Percentiles rank a stretch among this genome's conserved stretches.
phyloP scores from a whole-genome alignment of 805 yeast genomes.

The Teunomyces panamensis region DNA sequence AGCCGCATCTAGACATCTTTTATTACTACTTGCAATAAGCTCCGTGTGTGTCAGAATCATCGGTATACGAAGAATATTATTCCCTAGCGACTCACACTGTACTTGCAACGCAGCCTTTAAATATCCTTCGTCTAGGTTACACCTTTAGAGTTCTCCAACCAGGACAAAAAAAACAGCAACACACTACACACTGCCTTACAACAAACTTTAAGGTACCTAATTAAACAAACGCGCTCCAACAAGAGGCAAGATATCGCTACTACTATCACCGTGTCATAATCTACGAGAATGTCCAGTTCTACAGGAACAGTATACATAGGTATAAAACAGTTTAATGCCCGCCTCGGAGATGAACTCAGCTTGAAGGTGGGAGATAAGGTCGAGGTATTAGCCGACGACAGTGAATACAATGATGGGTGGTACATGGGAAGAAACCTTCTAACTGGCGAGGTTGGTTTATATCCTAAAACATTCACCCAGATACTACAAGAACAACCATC shows the following conservation, averaged over 20 bases:
- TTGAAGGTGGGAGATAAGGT: slow-evolving; percentile 79
- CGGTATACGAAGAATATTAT: neutral
- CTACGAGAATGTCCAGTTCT: slow-evolving; percentile 9
- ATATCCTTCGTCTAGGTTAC: neutral
- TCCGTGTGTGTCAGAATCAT: neutral
- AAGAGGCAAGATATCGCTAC: neutral
- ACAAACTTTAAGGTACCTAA: neutral
- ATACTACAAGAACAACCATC: slow-evolving; percentile 21
- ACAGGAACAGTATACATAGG: slow-evolving; percentile 46
- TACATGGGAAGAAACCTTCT: slow-evolving; percentile 79
- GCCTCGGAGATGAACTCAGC: slow-evolving; percentile 86
- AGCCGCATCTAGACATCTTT: neutral
- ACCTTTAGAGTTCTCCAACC: neutral
- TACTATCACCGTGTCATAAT: neutral
- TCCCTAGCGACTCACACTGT: neutral
- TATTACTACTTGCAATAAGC: neutral
- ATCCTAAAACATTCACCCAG: slow-evolving; percentile 87
- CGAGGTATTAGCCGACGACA: slow-evolving; percentile 88
- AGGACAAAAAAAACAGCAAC: neutral
- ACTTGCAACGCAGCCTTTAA: neutral
- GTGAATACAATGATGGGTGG: slow-evolving; percentile 96
- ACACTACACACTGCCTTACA: slow-evolving; percentile 1
- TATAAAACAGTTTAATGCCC: slow-evolving; percentile 81
- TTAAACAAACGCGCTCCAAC: neutral
- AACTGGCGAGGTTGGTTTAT: slow-evolving; percentile 77